A percentile compares a stretch with the other conserved stretches of the same genome.
These are phyloP conservation scores for Leishmania tropica DNA, from an alignment of 208 protist genomes.

Conservation along the genomic window DNA sequence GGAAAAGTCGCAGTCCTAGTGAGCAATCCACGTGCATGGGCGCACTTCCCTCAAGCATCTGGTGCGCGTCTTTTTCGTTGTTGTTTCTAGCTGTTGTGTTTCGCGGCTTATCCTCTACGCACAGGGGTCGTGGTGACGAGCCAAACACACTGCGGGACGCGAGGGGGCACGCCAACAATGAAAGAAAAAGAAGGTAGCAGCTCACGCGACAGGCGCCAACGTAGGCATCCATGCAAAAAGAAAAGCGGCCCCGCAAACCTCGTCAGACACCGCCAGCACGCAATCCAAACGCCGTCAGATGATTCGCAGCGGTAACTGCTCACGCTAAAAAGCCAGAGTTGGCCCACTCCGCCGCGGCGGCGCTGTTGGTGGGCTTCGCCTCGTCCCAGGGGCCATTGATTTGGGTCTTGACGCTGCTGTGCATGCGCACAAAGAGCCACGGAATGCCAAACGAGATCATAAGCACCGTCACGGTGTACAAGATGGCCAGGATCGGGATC, in stretches of 20 bases:
- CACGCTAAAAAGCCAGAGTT: constrained; percentile 79
- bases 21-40: not conserved
- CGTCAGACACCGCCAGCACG: not conserved
- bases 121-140: not conserved
- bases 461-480: constrained; percentile 56
- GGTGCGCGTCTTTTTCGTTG: not conserved
- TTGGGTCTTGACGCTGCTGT: constrained; percentile 83
- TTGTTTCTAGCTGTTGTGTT: not conserved
- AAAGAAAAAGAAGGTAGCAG: not conserved
- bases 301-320: not conserved
- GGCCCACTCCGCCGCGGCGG: constrained; percentile 90
- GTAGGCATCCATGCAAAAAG: not conserved
- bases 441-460: constrained; percentile 79
- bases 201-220: not conserved
- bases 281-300: not conserved
- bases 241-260: not conserved
- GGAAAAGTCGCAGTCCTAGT: not conserved
- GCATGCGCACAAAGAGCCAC: constrained; percentile 76
- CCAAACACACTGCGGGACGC: not conserved
- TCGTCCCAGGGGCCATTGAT: constrained; percentile 94
- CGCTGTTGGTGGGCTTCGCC: constrained; percentile 92
- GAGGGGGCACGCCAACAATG: not conserved
- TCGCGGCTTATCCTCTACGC: not conserved
- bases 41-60: not conserved
- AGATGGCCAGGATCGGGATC: constrained; percentile 58